These are phyloP conservation scores for Pyrenula massariospora DNA, from an alignment of 495 filamentous ascomycete species.

Conservation along the genomic window DNA sequence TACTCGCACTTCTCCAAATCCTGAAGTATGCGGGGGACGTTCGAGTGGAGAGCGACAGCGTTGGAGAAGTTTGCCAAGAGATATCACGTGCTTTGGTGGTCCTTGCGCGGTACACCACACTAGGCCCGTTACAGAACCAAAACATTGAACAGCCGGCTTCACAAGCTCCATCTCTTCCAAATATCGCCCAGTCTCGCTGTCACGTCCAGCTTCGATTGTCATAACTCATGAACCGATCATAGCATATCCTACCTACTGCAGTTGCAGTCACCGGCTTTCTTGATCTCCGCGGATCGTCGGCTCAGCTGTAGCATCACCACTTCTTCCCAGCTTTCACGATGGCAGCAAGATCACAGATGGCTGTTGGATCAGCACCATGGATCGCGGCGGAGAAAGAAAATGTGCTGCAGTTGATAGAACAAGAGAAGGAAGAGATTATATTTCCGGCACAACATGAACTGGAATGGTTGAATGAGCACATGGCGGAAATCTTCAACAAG, in stretches of 20 bases:
- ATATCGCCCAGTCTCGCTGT: neutral
- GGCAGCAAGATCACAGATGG: conserved; percentile 37
- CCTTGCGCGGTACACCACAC: neutral
- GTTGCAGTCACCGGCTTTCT: neutral
- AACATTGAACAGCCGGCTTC: neutral
- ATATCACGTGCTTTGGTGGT: neutral
- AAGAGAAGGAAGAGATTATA: conserved; percentile 80
- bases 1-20: too few relatives aligned
- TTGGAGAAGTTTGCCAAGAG: too few relatives aligned
- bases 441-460: conserved; percentile 83
- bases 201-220: neutral
- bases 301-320: neutral
- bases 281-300: neutral
- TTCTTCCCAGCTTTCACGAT: conserved; percentile 13
- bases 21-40: too few relatives aligned
- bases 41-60: too few relatives aligned
- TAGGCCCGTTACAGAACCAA: neutral
- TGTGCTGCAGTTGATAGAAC: conserved; percentile 44
- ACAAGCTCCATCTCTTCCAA: neutral
- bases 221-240: neutral
- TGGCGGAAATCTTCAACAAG: conserved; percentile 82
- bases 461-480: conserved; percentile 95
- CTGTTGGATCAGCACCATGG: conserved; percentile 58
- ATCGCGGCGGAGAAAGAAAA: conserved; percentile 55
- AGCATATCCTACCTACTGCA: neutral